A percentile compares a stretch with the other conserved stretches of the same genome.
These are phyloP conservation scores for Seminavis robusta DNA, from an alignment of 108 stramenopile species.

Conservation along the genomic window DNA sequence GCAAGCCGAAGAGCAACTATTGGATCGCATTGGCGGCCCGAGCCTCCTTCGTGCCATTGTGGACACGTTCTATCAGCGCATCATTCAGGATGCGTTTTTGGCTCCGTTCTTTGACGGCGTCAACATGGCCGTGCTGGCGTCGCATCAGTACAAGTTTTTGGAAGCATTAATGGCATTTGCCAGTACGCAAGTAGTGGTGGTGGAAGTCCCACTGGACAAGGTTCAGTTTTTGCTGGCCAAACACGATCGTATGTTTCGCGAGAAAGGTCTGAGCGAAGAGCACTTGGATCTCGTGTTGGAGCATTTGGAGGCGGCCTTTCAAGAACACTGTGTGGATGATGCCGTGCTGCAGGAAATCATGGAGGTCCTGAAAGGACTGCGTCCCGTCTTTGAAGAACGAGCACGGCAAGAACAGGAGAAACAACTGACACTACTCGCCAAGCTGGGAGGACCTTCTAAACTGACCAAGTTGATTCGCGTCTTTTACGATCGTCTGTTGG, in stretches of 20 bases:
- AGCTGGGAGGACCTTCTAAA: constrained; percentile 7
- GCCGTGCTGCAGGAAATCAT: constrained; percentile 54
- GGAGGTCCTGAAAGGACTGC: constrained; percentile 28
- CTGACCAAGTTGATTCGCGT: constrained; percentile 7
- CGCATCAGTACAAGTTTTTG: constrained; percentile 17
- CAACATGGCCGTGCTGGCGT: background rate
- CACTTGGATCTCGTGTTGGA: constrained; percentile 29
- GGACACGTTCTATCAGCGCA: constrained; percentile 10
- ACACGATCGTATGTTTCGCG: constrained; percentile 18
- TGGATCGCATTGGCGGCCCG: constrained; percentile 9
- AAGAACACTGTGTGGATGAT: constrained; percentile 36
- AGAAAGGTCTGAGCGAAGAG: constrained; percentile 14
- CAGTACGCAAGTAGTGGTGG: too few relatives aligned
- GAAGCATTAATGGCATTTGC: constrained; percentile 1
- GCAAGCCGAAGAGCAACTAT: too few relatives aligned
- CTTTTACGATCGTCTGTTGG: constrained; percentile 14
- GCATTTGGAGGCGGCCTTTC: constrained; percentile 19
- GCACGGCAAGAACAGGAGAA: too few relatives aligned
- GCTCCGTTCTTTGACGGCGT: constrained; percentile 11
- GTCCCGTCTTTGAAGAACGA: constrained; percentile 79
- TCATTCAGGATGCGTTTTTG: constrained; percentile 8
- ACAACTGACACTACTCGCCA: too few relatives aligned
- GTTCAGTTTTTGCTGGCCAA: too few relatives aligned
- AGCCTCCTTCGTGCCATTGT: constrained; percentile 3
- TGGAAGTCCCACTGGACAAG: too few relatives aligned